Evolutionary conservation across 345 rosid genomes (phyloP), one percentile per base, ranked within the genome.

Genomic region (Trapa incisa): DNA sequence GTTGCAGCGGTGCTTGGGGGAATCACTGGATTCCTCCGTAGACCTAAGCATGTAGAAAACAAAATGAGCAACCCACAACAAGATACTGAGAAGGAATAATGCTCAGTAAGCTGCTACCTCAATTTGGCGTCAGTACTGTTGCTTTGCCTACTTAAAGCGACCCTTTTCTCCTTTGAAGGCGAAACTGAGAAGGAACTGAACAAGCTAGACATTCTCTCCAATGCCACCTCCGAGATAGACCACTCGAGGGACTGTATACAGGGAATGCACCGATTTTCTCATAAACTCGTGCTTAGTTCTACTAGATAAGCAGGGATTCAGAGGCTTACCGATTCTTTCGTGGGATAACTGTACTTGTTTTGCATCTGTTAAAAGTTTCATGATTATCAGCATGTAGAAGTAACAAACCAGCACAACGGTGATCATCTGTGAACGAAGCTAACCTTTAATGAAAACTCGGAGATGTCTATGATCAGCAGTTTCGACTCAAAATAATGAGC

Each of bases 401-500:
- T 57, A 42, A 43, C 14, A 37, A 45, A 58, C 29, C 41, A 13
- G 38, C n/a, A 4, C 47, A 65, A 52, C 6, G 61, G 58, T 57
- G 52, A 73, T n/a, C 14, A 11, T 5, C 22, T 33, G 9, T 41
- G 2, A 7, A 3, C 5, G 36, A 36, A 12, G 9, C 38, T 62
- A 16, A 91, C 99, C 96, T 89, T 94, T 5, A 87, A 47, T 45
- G 97, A 95, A 73, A 95, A 87, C 47, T 91, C 91, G 16, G 78
- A 68, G n/a, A 91, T 64, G 80, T 94, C 99, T 77, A 94, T 71
- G 54, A 94, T 54, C 72, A 94, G 78, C 71, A 94, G 74, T 84
- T 89, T 91, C 33, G 99, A 87, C 70, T 87, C 89, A 54, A 83
- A 89, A 81, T 73, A 70, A 73, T 87, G 89, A 6, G 99, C 85